Conservation (phyloP, 129 eudicot genomes). For the Escallonia rubra region DNA sequence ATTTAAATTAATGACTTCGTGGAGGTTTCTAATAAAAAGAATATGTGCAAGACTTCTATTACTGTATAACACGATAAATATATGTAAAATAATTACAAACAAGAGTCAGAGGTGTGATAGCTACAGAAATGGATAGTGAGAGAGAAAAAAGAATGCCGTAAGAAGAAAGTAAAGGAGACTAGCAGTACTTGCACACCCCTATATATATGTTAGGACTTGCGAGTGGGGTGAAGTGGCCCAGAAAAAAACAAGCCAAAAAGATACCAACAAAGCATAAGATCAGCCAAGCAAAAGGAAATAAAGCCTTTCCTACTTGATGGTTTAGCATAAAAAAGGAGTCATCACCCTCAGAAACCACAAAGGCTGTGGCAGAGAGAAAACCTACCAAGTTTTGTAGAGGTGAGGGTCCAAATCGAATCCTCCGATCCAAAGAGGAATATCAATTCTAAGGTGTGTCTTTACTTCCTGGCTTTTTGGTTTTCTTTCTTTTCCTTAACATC, state of each 20-base stretch:
- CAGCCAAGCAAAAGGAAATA: constrained; percentile 18
- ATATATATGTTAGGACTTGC: constrained; percentile 6
- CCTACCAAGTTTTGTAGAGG: constrained; percentile 24
- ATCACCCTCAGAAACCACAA: constrained; percentile 23
- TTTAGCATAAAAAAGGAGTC: constrained; percentile 44
- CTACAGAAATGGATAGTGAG: constrained; percentile 38
- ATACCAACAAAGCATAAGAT: constrained; percentile 27
- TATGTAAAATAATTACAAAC: background rate
- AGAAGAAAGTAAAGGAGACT: constrained; percentile 63
- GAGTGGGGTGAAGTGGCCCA: constrained; percentile 26
- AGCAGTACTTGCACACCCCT: constrained; percentile 29
- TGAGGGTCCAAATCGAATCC: constrained; percentile 1
- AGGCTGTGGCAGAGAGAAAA: constrained; percentile 11
- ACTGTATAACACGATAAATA: background rate
- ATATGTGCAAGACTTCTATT: background rate
- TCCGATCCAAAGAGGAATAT: background rate
- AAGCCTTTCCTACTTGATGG: constrained; percentile 10
- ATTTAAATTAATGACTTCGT: no score
- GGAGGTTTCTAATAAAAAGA: no score
- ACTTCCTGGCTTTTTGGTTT: constrained; percentile 8
- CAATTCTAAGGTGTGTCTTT: constrained; percentile 23
- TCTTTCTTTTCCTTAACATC: constrained; percentile 7
- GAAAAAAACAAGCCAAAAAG: constrained; percentile 36
- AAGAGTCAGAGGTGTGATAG: constrained; percentile 28
- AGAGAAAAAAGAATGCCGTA: constrained; percentile 72